phyloP scores from a whole-genome alignment of 495 filamentous ascomycete genomes.

The Tuber aestivum region DNA sequence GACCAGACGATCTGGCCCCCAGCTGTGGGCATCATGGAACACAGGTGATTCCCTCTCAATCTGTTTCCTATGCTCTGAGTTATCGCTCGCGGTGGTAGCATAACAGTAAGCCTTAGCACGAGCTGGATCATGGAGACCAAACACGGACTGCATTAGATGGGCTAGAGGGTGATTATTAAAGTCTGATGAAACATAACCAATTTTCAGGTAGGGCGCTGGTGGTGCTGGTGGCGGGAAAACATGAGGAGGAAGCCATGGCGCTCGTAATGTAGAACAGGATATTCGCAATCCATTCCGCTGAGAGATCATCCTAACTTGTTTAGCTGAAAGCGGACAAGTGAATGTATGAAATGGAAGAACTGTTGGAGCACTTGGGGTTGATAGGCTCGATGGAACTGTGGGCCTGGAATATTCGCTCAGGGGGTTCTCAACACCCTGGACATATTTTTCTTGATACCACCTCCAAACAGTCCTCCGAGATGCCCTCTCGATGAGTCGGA shows the following conservation, averaged over 20 bases:
- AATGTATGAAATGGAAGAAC: conserved; percentile 99
- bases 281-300: conserved; percentile 92
- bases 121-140: conserved; percentile 73
- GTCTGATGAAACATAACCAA: conserved; percentile 96
- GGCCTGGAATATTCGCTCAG: conserved; percentile 63
- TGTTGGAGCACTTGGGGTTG: conserved; percentile 84
- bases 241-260: conserved; percentile 74
- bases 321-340: conserved; percentile 86
- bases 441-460: conserved; percentile 82
- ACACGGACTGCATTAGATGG: conserved; percentile 88
- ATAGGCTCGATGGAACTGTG: conserved; percentile 64
- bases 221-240: conserved; percentile 80
- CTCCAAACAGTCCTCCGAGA: conserved; percentile 69
- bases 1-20: conserved; percentile 80
- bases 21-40: conserved; percentile 81
- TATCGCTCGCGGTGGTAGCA: conserved; percentile 90
- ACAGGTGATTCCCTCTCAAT: conserved; percentile 92
- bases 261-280: conserved; percentile 76
- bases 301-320: conserved; percentile 90
- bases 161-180: conserved; percentile 99
- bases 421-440: conserved; percentile 56
- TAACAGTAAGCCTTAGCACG: conserved; percentile 87
- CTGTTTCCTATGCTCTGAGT: conserved; percentile 82
- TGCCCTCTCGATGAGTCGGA: conserved; percentile 81
- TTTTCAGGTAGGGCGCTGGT: conserved; percentile 72